Percentiles rank a stretch among this genome's conserved stretches.
phyloP scores from a whole-genome alignment of 2,329 filamentous ascomycete genomes.

The Diaporthe citri region DNA sequence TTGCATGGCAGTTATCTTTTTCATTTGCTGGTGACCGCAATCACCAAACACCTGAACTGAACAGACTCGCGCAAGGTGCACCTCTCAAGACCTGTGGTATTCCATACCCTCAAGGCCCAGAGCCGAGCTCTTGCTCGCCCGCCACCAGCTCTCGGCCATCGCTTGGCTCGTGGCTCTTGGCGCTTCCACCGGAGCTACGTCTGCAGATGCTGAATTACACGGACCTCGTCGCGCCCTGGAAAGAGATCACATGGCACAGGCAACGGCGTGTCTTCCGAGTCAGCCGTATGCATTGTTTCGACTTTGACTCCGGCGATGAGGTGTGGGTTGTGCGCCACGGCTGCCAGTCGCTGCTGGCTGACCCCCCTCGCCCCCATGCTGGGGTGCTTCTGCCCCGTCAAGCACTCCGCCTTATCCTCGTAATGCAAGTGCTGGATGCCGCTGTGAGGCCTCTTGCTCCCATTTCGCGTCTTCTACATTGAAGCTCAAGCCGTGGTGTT shows the following conservation, averaged over 20 bases:
- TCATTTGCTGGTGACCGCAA: too few relatives aligned
- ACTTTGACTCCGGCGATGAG: too few relatives aligned
- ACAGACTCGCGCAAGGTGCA: background rate
- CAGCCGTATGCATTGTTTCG: too few relatives aligned
- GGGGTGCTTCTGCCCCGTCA: slow-evolving; percentile 40
- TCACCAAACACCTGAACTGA: background rate
- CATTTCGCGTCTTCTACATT: too few relatives aligned
- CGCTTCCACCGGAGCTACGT: slow-evolving; percentile 40
- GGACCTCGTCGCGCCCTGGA: slow-evolving; percentile 40
- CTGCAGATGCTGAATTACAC: slow-evolving; percentile 38
- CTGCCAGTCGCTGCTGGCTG: slow-evolving; percentile 3
- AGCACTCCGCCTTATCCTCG: slow-evolving; percentile 27
- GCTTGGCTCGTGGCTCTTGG: background rate
- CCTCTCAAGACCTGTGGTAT: background rate
- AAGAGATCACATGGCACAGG: slow-evolving; percentile 38
- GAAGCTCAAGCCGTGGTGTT: slow-evolving; percentile 38
- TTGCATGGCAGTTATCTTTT: too few relatives aligned
- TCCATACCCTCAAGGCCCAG: background rate
- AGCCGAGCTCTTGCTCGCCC: background rate
- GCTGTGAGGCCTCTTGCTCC: too few relatives aligned
- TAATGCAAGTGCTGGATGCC: slow-evolving; percentile 39
- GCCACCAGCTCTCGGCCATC: background rate
- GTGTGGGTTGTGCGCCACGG: slow-evolving; percentile 9
- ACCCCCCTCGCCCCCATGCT: too few relatives aligned
- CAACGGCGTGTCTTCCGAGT: slow-evolving; percentile 4